These are phyloP conservation scores for Botryotinia narcissicola DNA, from an alignment of 2,329 filamentous ascomycete species.

Conservation along the genomic window DNA sequence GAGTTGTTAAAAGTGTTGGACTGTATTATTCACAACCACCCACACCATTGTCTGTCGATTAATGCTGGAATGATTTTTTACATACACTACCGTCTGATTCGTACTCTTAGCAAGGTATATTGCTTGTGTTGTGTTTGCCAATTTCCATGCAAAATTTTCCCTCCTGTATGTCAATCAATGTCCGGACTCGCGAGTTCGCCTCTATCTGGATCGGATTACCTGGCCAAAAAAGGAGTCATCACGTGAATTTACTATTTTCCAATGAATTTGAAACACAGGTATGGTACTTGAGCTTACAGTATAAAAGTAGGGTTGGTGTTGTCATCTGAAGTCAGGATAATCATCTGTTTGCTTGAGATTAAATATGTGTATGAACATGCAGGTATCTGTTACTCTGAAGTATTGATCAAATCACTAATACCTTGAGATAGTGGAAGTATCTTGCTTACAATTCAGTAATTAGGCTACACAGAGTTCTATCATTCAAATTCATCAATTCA, in stretches of 20 bases:
- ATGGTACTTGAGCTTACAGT: background rate
- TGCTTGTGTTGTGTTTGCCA: background rate
- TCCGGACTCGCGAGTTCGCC: background rate
- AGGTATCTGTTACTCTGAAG: background rate
- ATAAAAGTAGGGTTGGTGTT: background rate
- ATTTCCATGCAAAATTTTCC: background rate
- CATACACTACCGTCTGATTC: slow-evolving; percentile 6
- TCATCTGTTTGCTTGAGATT: background rate
- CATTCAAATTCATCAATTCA: background rate
- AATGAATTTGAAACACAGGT: background rate
- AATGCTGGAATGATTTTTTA: background rate
- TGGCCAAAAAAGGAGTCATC: slow-evolving; percentile 12
- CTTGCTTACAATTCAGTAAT: slow-evolving; percentile 10
- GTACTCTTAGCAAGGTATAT: background rate
- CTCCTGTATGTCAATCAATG: background rate
- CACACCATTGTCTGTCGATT: background rate
- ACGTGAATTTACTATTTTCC: background rate
- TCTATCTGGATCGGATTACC: background rate
- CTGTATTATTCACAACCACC: background rate
- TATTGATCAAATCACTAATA: background rate
- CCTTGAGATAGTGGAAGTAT: background rate
- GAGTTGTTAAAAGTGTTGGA: background rate
- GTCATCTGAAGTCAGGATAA: background rate
- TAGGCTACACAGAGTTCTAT: slow-evolving; percentile 26
- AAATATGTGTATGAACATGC: background rate